These are phyloP conservation scores for Malus hybrid DNA, from an alignment of 331 rosid genomes.

Conservation along the genomic window DNA sequence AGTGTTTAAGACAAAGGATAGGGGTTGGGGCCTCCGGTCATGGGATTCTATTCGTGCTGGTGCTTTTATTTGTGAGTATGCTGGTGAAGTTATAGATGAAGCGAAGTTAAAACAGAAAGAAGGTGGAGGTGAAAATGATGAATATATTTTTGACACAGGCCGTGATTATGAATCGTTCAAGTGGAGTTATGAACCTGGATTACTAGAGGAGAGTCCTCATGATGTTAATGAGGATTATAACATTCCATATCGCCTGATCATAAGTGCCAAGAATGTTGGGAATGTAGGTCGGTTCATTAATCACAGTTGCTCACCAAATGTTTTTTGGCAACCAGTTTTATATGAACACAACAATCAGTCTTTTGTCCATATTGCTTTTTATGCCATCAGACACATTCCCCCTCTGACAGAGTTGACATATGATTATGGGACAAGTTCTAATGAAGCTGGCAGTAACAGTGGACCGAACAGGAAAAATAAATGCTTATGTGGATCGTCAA, in stretches of 20 bases:
- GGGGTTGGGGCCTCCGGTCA: constrained; percentile 69
- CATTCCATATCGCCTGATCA: constrained; percentile 40
- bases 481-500: constrained; percentile 52
- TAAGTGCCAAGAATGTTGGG: constrained; percentile 52
- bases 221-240: constrained; percentile 25
- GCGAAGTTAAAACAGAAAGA: constrained; percentile 13
- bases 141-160: constrained; percentile 51
- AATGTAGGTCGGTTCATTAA: constrained; percentile 67
- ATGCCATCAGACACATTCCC: constrained; percentile 50
- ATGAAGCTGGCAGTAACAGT: constrained; percentile 14
- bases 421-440: constrained; percentile 43
- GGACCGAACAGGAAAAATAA: constrained; percentile 28
- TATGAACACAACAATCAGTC: constrained; percentile 42
- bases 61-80: constrained; percentile 59
- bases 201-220: constrained; percentile 31
- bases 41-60: constrained; percentile 63
- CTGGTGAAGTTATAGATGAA: constrained; percentile 44
- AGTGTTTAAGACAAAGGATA: constrained; percentile 51
- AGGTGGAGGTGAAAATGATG: constrained; percentile 29
- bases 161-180: constrained; percentile 37
- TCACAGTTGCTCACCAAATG: constrained; percentile 67
- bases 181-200: constrained; percentile 49
- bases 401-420: constrained; percentile 65
- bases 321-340: constrained; percentile 59
- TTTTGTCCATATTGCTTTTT: constrained; percentile 53